Base-by-base conservation (phyloP, 1,284 basidiomycete genomes). In the Coniferiporia weirii region DNA sequence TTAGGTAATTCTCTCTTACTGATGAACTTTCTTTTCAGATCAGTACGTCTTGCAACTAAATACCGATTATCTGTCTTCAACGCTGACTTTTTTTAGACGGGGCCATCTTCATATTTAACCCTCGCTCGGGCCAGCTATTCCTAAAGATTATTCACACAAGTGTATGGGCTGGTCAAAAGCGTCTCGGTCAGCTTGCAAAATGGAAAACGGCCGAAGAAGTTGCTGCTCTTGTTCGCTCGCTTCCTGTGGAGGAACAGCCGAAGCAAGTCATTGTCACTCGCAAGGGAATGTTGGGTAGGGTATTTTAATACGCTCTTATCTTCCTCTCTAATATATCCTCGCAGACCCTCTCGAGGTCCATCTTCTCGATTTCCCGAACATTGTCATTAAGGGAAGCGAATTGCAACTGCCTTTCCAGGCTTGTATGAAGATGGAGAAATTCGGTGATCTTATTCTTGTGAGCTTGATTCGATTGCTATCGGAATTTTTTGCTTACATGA, bases 141-240 rank as follows among this genome's bases (percentile, higher is more conserved):
- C 75, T 99, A 71, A 99, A 99, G 79, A 90, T 99, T 73, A 99
- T 99, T 66, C 97, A 99, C 74, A 99, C 96, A 0, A 98, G 95
- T 66, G 96, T 99, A 12, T 99, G 97, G 97, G 96, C 96, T 50
- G 96, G 97, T 69, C 97, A 99, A 75, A 99, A 99, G 76, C 97
- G 97, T 88, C 85, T 99, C 48, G 97, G 97, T 65, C 97, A 99
- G 75, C 82, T 99, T 59, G 97, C 97, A 50, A 99, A 99, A 76
- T 99, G 97, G 97, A 98, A 98, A 80, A 98, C 95, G 13, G 97
- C 97, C 13, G 97, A 99, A 85, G 97, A 99, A 87, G 97, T 98
- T 12, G 96, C 97, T 19, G 97, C 97, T 0, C 77, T 99, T 66
- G 91, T 99, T 65, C 93, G 96, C 63, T 98, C 96, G 47, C 76